Evolutionary conservation across 1,284 basidiomycete genomes (phyloP).

Genomic region (Phellinidium pouzarii): DNA sequence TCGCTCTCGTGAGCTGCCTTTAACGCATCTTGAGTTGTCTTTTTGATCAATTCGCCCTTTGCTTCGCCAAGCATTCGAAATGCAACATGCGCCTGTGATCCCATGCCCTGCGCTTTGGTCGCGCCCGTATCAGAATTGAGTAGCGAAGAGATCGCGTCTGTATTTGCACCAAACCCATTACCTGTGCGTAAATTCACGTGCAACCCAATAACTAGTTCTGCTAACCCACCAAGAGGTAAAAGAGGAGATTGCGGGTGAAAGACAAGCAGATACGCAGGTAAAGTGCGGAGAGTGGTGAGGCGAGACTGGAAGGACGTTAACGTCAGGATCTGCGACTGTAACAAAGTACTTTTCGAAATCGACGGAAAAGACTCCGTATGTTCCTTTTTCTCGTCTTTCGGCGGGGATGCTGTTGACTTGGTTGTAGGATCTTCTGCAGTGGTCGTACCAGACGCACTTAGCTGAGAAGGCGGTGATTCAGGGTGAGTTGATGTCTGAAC

Average conservation of each 20-base stretch:
- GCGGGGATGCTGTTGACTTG: background rate
- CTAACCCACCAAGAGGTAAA: constrained; percentile 2
- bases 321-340: constrained; percentile 9
- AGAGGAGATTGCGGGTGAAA: constrained; percentile 13
- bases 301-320: constrained; percentile 1
- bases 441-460: background rate
- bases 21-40: constrained; percentile 29
- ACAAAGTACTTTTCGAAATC: constrained; percentile 5
- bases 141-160: background rate
- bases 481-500: background rate
- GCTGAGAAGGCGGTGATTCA: background rate
- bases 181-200: background rate
- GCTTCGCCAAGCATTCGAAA: constrained; percentile 12
- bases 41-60: constrained; percentile 2
- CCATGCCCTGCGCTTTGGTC: constrained; percentile 3
- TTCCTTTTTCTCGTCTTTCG: background rate
- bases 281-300: constrained; percentile 2
- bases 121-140: background rate
- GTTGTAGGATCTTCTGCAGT: background rate
- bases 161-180: background rate
- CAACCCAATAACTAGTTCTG: background rate
- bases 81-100: constrained; percentile 5
- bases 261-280: constrained; percentile 13
- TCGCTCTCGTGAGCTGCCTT: constrained; percentile 44
- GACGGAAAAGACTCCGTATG: background rate